A percentile compares a stretch with the other conserved stretches of the same genome.
Conservation (phyloP, 176 grass and related monocot species). For the Phragmites australis region DNA sequence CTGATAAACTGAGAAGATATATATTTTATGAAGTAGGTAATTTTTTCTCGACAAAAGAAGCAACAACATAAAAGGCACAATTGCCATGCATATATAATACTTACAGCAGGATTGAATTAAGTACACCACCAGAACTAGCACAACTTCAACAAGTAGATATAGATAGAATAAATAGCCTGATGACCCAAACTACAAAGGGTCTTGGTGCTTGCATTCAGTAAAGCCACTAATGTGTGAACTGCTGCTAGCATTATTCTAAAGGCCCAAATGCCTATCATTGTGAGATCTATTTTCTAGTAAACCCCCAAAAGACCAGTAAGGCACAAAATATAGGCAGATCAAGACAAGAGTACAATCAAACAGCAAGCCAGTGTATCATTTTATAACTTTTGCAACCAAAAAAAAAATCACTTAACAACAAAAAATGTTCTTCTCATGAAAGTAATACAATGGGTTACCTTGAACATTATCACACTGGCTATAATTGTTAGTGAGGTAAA, state of each 20-base stretch:
- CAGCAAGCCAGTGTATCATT: not conserved
- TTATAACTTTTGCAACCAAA: slow-evolving; percentile 8
- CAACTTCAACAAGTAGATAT: slow-evolving; percentile 12
- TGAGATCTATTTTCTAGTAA: slow-evolving; percentile 40
- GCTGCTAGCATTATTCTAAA: not conserved
- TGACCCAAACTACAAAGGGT: not conserved
- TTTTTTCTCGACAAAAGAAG: not conserved
- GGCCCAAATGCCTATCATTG: not conserved
- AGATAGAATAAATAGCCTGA: not conserved
- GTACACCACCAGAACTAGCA: slow-evolving; percentile 3
- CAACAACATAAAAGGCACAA: slow-evolving; percentile 2
- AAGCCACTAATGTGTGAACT: not conserved
- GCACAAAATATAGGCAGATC: slow-evolving; percentile 20
- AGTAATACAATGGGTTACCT: slow-evolving; percentile 45
- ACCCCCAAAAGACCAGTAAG: not conserved
- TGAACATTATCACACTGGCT: slow-evolving; percentile 89
- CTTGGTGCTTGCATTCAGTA: not conserved
- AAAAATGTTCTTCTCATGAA: slow-evolving; percentile 21
- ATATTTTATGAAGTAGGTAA: not conserved
- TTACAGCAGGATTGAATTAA: not conserved
- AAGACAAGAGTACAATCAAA: slow-evolving; percentile 24
- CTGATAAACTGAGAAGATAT: not conserved
- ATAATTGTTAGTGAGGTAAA: slow-evolving; percentile 88
- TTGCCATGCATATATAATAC: slow-evolving; percentile 22
- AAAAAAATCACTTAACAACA: slow-evolving; percentile 10